Percentiles rank a stretch among this genome's conserved stretches.
These are phyloP conservation scores for Plectosphaerella plurivora DNA, from an alignment of 2,329 filamentous ascomycete species.

Conservation along the genomic window DNA sequence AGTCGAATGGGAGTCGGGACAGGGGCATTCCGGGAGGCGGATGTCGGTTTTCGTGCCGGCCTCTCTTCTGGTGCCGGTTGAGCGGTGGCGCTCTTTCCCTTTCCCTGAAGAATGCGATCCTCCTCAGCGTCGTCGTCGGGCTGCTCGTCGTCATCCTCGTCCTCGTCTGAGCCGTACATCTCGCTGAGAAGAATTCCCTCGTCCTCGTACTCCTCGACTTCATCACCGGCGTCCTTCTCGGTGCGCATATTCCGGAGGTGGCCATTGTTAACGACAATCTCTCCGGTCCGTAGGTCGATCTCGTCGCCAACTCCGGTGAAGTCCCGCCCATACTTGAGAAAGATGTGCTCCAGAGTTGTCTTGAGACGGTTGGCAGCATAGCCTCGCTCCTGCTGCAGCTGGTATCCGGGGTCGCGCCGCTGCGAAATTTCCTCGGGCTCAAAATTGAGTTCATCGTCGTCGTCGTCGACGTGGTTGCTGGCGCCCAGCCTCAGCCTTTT, in stretches of 20 bases:
- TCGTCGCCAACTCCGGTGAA: constrained; percentile 84
- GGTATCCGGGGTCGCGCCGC: constrained; percentile 47
- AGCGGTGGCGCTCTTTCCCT: constrained; percentile 2
- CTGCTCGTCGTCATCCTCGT: constrained; percentile 6
- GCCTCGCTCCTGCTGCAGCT: constrained; percentile 58
- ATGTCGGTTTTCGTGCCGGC: constrained; percentile 1
- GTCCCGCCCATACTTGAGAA: constrained; percentile 80
- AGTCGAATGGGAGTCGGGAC: constrained; percentile 2
- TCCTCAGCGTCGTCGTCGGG: constrained; percentile 21
- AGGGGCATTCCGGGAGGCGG: neutral
- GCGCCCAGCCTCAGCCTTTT: constrained; percentile 58
- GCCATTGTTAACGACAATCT: constrained; percentile 86
- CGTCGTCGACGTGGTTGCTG: constrained; percentile 28
- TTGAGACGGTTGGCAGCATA: constrained; percentile 70
- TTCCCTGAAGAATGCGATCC: constrained; percentile 17
- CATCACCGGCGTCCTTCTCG: constrained; percentile 43
- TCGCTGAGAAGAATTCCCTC: constrained; percentile 25
- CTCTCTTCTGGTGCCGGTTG: constrained; percentile 8
- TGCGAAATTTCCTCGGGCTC: constrained; percentile 41
- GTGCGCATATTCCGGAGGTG: constrained; percentile 63
- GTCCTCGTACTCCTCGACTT: constrained; percentile 29
- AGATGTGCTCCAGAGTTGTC: constrained; percentile 81
- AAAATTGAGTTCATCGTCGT: constrained; percentile 43
- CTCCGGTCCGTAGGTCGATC: constrained; percentile 76
- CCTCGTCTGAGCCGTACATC: constrained; percentile 15